phyloP scores from a whole-genome alignment of 108 stramenopile species.

The Fistulifera solaris region DNA sequence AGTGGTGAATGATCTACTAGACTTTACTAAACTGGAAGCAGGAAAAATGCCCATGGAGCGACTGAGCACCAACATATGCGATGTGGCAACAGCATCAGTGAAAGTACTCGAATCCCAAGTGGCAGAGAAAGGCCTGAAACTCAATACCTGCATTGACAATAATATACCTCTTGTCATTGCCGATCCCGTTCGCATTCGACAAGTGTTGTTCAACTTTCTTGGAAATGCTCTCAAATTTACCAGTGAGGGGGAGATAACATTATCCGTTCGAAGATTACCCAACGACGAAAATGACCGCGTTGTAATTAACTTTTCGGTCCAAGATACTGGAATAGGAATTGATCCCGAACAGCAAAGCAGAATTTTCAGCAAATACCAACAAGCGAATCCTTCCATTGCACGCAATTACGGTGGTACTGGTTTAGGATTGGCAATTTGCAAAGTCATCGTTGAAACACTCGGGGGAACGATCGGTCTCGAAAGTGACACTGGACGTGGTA shows the following conservation, averaged over 20 bases:
- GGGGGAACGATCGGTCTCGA: conserved; percentile 34
- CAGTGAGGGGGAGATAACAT: conserved; percentile 15
- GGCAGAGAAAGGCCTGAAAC: background rate
- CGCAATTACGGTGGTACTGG: conserved; percentile 47
- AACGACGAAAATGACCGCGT: background rate
- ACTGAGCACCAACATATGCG: background rate
- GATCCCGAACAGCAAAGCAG: conserved; percentile 8
- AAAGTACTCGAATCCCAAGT: conserved; percentile 10
- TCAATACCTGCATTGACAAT: background rate
- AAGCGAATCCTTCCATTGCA: conserved; percentile 26
- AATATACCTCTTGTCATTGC: conserved; percentile 8
- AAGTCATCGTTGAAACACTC: conserved; percentile 30
- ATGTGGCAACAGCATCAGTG: conserved; percentile 26
- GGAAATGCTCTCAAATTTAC: conserved; percentile 61
- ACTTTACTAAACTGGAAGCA: conserved; percentile 41
- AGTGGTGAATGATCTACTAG: conserved; percentile 41
- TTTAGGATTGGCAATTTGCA: conserved; percentile 41
- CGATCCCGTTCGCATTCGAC: conserved; percentile 47
- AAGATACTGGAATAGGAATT: conserved; percentile 54
- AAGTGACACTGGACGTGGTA: conserved; percentile 20
- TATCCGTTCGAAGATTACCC: conserved; percentile 7
- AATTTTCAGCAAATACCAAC: conserved; percentile 39
- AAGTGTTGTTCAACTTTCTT: conserved; percentile 43
- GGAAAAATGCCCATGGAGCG: conserved; percentile 40
- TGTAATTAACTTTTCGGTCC: conserved; percentile 23